phyloP scores from a whole-genome alignment of 2,329 filamentous ascomycete species.

The Talaromyces amestolkiae region DNA sequence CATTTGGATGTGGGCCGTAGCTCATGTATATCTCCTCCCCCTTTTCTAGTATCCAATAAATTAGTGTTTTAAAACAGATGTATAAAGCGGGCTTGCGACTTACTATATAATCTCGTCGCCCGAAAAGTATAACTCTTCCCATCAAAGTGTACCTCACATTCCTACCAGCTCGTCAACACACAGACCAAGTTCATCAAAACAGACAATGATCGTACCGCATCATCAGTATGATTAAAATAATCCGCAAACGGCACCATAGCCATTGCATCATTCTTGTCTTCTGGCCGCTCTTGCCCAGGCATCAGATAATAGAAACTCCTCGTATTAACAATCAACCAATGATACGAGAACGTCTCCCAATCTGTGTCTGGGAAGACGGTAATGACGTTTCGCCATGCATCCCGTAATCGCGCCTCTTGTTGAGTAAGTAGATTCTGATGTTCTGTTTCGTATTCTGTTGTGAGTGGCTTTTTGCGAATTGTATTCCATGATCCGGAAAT shows the following conservation, averaged over 20 bases:
- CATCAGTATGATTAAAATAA: conserved; percentile 48
- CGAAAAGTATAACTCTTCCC: conserved; percentile 35
- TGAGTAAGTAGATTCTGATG: conserved; percentile 42
- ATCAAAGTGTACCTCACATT: conserved; percentile 43
- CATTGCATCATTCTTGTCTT: conserved; percentile 46
- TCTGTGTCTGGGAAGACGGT: conserved; percentile 44
- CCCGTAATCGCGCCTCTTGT: conserved; percentile 54
- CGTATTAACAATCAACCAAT: conserved; percentile 62
- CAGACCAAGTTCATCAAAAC: not conserved
- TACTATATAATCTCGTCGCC: conserved; percentile 36
- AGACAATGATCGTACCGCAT: conserved; percentile 32
- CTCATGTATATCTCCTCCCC: conserved; percentile 47
- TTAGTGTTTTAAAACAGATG: not conserved
- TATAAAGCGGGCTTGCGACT: not conserved
- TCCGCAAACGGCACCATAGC: conserved; percentile 48
- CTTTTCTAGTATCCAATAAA: conserved; percentile 25
- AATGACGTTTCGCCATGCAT: conserved; percentile 50
- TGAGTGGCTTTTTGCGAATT: conserved; percentile 33
- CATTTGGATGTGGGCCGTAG: conserved; percentile 45
- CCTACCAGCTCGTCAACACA: conserved; percentile 1
- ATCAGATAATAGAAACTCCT: conserved; percentile 59
- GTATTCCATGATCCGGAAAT: conserved; percentile 39
- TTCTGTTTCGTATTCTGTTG: conserved; percentile 30
- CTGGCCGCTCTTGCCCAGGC: conserved; percentile 36
- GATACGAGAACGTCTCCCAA: conserved; percentile 51